Evolutionary conservation across 2,329 filamentous ascomycete genomes (phyloP), one percentile per base, ranked within the genome.

Genomic region (Huntiella omanensis): DNA sequence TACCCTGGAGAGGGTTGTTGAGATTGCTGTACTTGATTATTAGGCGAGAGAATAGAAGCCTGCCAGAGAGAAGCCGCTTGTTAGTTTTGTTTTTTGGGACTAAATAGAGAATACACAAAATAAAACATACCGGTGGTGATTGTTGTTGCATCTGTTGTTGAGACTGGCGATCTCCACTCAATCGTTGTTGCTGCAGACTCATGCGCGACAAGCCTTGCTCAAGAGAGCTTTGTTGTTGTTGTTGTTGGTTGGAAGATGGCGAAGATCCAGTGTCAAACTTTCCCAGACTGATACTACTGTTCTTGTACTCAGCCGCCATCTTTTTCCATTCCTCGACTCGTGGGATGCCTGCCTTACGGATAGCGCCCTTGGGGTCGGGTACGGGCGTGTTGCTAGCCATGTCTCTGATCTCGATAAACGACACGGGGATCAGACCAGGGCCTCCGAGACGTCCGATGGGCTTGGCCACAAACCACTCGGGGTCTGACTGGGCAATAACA

Each of bases 241-340:
- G 22, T 28, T 28, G 22, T 3, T 28, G 22, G 7, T 28, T 61
- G 4, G 57, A 56, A n/a, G 34, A 42, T 5, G 57, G 60, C 10
- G 55, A 53, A 15, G 58, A 59, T 47, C 73, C 68, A 49, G 65
- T 68, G 55, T 88, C 84, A 54, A 92, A 88, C 62, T 88, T 93
- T 54, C 91, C 91, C 37, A 98, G 67, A 0, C 87, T 88, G 58
- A 98, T 96, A 63, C 91, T 96, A 60, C 87, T 94, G 60, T 96
- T 95, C 68, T 98, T 98, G 65, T 98, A 98, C 53, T 95, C 88
- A 47, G 88, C 88, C 0, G 91, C 87, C 85, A 95, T 95, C 65
- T 92, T 93, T 68, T 98, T 98, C 91, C 91, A 98, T 57, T 98
- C 91, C 59, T 98, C 91, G 3, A 98, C 91, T 56, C 80, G 81